Conservation (phyloP, 805 yeast genomes). For the Lachancea quebecensis region DNA sequence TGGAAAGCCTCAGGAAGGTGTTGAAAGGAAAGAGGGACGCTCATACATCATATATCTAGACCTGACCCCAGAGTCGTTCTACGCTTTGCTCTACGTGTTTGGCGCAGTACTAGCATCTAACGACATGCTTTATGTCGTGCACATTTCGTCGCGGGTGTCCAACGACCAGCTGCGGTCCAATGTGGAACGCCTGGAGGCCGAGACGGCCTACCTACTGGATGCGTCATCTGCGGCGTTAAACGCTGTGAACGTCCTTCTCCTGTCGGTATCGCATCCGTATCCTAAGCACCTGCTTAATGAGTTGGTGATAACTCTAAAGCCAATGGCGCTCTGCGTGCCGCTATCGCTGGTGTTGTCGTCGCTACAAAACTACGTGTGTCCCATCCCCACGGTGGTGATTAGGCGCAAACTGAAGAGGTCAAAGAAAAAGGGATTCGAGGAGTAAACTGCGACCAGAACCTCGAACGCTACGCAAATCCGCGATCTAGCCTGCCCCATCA, state of each 20-base stretch:
- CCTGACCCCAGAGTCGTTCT: conserved; percentile 71
- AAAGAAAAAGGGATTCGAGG: conserved; percentile 21
- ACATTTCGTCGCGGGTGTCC: conserved; percentile 7
- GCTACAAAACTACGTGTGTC: conserved; percentile 29
- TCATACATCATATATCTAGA: conserved; percentile 76
- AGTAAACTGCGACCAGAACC: not conserved
- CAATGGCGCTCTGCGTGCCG: conserved; percentile 26
- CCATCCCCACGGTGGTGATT: conserved; percentile 29
- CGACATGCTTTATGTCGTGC: conserved; percentile 66
- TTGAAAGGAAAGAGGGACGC: conserved; percentile 28
- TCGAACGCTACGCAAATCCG: too few species aligned
- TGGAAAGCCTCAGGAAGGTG: conserved; percentile 8
- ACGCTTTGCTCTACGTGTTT: conserved; percentile 82
- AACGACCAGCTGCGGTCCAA: conserved; percentile 9
- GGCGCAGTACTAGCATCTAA: conserved; percentile 82
- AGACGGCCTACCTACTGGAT: conserved; percentile 25
- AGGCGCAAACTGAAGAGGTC: conserved; percentile 28
- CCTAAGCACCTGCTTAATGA: conserved; percentile 36
- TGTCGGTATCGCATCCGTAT: conserved; percentile 34
- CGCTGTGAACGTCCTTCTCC: conserved; percentile 26
- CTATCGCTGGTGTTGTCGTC: conserved; percentile 24
- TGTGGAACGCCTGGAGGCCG: conserved; percentile 14
- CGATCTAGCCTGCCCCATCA: too few species aligned
- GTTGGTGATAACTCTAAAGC: conserved; percentile 32
- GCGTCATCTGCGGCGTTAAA: conserved; percentile 24